phyloP scores from a whole-genome alignment of 345 rosid species.

The Eucalyptus curtisii region DNA sequence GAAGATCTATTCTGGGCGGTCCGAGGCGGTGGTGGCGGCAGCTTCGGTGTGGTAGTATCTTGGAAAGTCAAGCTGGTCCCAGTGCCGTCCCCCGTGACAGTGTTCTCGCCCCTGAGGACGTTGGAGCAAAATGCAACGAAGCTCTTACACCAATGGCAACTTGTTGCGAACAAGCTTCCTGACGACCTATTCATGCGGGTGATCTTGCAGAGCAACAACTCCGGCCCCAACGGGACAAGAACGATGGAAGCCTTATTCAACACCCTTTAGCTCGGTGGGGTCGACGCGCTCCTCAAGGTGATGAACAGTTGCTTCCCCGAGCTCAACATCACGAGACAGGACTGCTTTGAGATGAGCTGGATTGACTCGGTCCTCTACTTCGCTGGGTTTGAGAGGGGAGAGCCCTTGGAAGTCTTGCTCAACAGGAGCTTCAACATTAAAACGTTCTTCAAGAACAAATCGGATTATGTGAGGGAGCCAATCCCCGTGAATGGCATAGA shows the following conservation, averaged over 20 bases:
- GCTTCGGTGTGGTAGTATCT: neutral
- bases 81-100: neutral
- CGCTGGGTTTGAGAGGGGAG: neutral
- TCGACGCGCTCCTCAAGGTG: neutral
- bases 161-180: neutral
- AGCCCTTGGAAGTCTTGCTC: neutral
- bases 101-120: neutral
- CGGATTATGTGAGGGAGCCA: constrained; percentile 14
- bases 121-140: neutral
- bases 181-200: neutral
- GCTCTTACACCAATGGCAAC: neutral
- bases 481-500: constrained; percentile 7
- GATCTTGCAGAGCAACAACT: neutral
- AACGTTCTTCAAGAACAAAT: constrained; percentile 4
- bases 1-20: neutral
- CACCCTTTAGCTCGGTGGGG: constrained; percentile 23
- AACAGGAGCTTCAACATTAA: neutral
- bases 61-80: neutral
- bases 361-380: constrained; percentile 16
- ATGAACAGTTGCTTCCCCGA: constrained; percentile 14
- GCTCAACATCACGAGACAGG: constrained; percentile 9
- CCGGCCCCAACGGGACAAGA: neutral
- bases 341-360: constrained; percentile 39
- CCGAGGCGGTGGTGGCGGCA: neutral
- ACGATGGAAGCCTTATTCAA: constrained; percentile 4